A percentile compares a stretch with the other conserved stretches of the same genome.
phyloP scores from a whole-genome alignment of 73 alveolate species.

The Tetrahymena thermophila region DNA sequence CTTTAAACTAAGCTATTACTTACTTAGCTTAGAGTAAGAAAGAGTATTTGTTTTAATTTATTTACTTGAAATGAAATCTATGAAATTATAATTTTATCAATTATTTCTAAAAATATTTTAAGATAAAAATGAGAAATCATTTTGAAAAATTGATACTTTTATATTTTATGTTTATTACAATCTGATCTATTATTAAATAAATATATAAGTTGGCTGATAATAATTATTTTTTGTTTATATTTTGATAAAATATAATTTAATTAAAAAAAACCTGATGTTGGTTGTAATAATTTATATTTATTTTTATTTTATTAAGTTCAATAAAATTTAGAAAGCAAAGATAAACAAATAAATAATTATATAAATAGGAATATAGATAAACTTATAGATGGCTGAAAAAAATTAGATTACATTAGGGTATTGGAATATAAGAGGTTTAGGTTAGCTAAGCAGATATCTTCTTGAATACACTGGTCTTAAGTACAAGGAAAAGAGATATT shows the following conservation, averaged over 20 bases:
- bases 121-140: too few relatives aligned
- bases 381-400: neutral
- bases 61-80: too few relatives aligned
- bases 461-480: neutral
- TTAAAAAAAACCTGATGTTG: neutral
- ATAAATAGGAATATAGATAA: neutral
- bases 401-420: neutral
- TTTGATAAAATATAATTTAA: neutral
- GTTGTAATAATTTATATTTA: too few relatives aligned
- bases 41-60: too few relatives aligned
- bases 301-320: too few relatives aligned
- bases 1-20: neutral
- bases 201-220: neutral
- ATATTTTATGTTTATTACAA: too few relatives aligned
- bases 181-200: neutral
- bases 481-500: neutral
- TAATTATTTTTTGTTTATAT: too few relatives aligned
- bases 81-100: too few relatives aligned
- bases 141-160: too few relatives aligned
- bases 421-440: neutral
- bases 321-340: neutral
- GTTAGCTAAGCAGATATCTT: neutral
- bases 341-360: neutral
- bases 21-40: too few relatives aligned
- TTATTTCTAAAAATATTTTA: too few relatives aligned